Evolutionary conservation across 192 early-diverging fungal species (phyloP).

Genomic region (Chytriomyces confervae): DNA sequence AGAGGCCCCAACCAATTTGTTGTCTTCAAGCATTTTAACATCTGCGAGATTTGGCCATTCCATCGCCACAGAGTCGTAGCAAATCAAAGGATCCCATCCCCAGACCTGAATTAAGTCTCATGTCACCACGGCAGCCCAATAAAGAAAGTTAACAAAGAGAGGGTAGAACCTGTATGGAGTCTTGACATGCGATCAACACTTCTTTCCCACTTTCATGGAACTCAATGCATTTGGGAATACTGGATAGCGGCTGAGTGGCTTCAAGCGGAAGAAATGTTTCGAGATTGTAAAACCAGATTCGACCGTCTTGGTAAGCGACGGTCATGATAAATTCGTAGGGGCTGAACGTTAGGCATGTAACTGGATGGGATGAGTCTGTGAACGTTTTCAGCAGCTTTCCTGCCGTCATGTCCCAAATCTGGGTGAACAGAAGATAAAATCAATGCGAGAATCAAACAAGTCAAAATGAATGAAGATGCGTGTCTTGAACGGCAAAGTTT

Average conservation of each 20-base stretch:
- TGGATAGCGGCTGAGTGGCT: conserved; percentile 15
- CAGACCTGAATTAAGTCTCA: conserved; percentile 41
- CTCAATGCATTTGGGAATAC: conserved; percentile 39
- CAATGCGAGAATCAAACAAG: not conserved
- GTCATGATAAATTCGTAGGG: conserved; percentile 65
- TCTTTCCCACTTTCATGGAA: conserved; percentile 56
- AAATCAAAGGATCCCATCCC: conserved; percentile 55
- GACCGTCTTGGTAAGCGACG: conserved; percentile 46
- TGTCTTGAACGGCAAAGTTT: not conserved
- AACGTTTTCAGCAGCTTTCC: conserved; percentile 57
- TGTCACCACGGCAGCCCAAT: not conserved
- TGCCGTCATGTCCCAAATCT: conserved; percentile 68
- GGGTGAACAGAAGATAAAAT: no score
- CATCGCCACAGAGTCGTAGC: conserved; percentile 41
- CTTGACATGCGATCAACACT: conserved; percentile 45
- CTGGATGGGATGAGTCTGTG: conserved; percentile 41
- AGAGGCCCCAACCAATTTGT: conserved; percentile 51
- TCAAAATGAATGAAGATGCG: not conserved
- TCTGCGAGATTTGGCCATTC: conserved; percentile 57
- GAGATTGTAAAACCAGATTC: conserved; percentile 60
- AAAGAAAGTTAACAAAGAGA: not conserved
- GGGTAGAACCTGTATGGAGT: conserved; percentile 48
- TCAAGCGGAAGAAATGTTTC: conserved; percentile 58
- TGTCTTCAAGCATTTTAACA: conserved; percentile 49
- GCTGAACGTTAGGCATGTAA: conserved; percentile 60